phyloP scores from a whole-genome alignment of 2,329 filamentous ascomycete genomes.

The Paracoccidioides lutzii region DNA sequence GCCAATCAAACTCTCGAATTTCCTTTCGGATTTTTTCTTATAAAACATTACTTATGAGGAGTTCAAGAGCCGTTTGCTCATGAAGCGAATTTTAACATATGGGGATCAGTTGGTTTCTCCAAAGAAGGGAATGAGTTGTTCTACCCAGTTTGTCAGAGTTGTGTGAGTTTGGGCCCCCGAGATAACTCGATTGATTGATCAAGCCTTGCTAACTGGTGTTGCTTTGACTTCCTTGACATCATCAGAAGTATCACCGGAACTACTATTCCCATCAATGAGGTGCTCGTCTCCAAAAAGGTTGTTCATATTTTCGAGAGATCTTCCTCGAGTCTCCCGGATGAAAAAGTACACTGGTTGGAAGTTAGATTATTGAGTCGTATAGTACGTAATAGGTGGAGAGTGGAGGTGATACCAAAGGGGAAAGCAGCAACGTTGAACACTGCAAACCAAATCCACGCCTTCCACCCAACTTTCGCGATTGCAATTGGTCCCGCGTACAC shows the following conservation, averaged over 20 bases:
- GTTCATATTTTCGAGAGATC: conserved; percentile 19
- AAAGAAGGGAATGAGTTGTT: no score
- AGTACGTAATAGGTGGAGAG: not conserved
- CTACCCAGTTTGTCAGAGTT: no score
- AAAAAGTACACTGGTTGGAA: conserved; percentile 16
- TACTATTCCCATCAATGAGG: not conserved
- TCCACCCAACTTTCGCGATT: conserved; percentile 21
- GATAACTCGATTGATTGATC: not conserved
- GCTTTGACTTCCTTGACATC: not conserved
- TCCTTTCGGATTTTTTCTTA: no score
- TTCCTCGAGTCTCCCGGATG: conserved; percentile 17
- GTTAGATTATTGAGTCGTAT: not conserved
- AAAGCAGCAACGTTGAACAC: conserved; percentile 22
- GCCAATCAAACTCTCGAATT: no score
- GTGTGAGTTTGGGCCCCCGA: no score
- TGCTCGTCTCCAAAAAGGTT: conserved; percentile 8
- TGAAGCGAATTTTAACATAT: no score
- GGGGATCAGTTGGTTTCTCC: no score
- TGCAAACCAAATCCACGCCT: conserved; percentile 23
- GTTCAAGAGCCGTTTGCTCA: no score
- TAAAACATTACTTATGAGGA: no score
- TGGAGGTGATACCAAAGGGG: conserved; percentile 14
- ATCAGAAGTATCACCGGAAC: not conserved
- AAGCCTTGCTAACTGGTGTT: not conserved
- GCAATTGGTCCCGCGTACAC: conserved; percentile 25